Evolutionary conservation across 2,329 filamentous ascomycete species (phyloP).

Genomic region (Colletotrichum horii): DNA sequence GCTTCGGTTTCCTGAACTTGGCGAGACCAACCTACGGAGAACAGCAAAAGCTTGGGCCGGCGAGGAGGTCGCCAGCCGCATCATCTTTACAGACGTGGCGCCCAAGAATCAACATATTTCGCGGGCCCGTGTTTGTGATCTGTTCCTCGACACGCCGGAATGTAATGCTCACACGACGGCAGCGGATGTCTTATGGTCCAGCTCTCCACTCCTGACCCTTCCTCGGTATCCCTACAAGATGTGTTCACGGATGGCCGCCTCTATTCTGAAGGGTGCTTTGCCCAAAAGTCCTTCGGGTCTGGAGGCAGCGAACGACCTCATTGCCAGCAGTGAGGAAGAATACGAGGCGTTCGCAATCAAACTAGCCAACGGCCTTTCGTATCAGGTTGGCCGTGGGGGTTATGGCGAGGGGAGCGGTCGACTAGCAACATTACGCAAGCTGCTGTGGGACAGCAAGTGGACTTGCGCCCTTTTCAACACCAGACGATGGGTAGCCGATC

Average conservation of each 20-base stretch:
- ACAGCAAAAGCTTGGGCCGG: constrained; percentile 87
- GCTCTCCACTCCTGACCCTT: constrained; percentile 87
- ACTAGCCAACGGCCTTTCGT: constrained; percentile 69
- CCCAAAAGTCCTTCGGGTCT: constrained; percentile 73
- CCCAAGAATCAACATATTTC: constrained; percentile 95
- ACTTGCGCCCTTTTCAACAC: constrained; percentile 91
- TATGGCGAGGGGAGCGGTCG: constrained; percentile 68
- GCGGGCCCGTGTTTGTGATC: constrained; percentile 86
- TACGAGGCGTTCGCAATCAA: constrained; percentile 82
- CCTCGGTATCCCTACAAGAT: constrained; percentile 97
- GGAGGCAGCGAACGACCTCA: constrained; percentile 74
- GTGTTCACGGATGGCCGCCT: constrained; percentile 98
- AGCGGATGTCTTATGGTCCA: constrained; percentile 95
- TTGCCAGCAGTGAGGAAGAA: constrained; percentile 77
- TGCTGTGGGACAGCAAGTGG: constrained; percentile 86
- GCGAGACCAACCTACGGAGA: constrained; percentile 81
- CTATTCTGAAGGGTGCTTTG: constrained; percentile 87
- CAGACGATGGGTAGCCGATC: constrained; percentile 84
- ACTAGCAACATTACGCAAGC: constrained; percentile 76
- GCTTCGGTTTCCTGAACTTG: constrained; percentile 92
- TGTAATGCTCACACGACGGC: constrained; percentile 98
- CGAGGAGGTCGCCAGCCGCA: constrained; percentile 80
- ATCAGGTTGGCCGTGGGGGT: constrained; percentile 49
- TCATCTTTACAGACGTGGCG: constrained; percentile 95
- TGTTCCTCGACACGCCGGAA: constrained; percentile 96